Evolutionary conservation across 495 filamentous ascomycete species (phyloP), one percentile per base, ranked within the genome.

Genomic region (Neurospora hispaniola): DNA sequence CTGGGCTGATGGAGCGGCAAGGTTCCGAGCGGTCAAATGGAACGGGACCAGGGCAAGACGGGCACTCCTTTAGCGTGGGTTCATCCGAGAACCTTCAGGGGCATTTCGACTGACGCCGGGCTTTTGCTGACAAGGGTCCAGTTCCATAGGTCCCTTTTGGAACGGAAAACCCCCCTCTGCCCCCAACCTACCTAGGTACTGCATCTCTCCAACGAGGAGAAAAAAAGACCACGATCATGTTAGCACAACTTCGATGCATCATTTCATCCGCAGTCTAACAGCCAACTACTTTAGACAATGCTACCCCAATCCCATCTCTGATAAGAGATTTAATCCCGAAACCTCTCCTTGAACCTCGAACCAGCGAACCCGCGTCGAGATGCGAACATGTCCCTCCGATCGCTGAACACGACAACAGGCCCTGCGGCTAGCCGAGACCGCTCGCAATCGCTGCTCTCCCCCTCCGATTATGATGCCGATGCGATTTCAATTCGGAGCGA

Each of bases 381-480:
- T 66, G 54, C 54, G 54, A 66, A 66, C 42, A 76, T 75, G 73
- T 75, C 75, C n/a, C 78, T 77, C 16, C 72, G 74, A n/a, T 72
- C 78, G 54, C 73, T 81, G 23, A 80, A 78, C 46, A 80, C 76
- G 12, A 75, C 69, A 35, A 38, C 54, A 66, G 69, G 70, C 35
- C 66, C 48, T 16, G 71, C 38, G 38, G 73, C 73, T 59, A 62
- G 69, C 71, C 78, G 79, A 62, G 76, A 79, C 54, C 54, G 54
- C 54, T 66, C 54, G 12, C 74, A 46, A 40, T 85, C 85, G 71
- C 84, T 90, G 31, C 86, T 92, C 66, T 90, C 90, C 0, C 89
- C 90, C 9, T 80, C 83, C 73, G 83, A 84, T 59, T 90, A 91
- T 81, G 90, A 93, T 75, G 89, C 89, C 75, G 90, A 92, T 77